Evolutionary conservation across 2,329 filamentous ascomycete species (phyloP).

Genomic region (Pseudogymnoascus pannorum): DNA sequence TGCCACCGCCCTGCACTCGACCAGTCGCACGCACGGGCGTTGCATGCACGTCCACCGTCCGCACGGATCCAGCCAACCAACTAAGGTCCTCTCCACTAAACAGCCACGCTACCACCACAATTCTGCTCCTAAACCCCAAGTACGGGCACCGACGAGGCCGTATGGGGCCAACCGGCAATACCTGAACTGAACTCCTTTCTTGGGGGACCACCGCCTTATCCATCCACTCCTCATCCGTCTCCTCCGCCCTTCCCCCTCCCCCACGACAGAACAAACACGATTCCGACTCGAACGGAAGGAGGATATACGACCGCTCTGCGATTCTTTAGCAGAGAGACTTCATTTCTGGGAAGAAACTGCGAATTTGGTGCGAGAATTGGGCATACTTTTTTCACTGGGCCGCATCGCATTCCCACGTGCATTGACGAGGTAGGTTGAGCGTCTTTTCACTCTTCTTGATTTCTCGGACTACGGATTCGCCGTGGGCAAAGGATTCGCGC

Average conservation of each 20-base stretch:
- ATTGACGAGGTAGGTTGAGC: background rate
- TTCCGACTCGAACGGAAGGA: background rate
- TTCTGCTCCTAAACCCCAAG: background rate
- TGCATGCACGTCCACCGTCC: background rate
- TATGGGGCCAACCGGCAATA: background rate
- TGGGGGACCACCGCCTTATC: background rate
- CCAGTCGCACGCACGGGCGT: constrained; percentile 6
- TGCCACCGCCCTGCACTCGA: background rate
- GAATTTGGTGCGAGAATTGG: background rate
- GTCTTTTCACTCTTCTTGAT: background rate
- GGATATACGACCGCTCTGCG: background rate
- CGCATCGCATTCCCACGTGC: constrained; percentile 1
- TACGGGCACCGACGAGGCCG: background rate
- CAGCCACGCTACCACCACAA: constrained; percentile 3
- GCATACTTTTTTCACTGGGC: background rate
- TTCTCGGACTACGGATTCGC: background rate
- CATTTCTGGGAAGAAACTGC: background rate
- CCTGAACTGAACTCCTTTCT: constrained; percentile 5
- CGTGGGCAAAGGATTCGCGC: background rate
- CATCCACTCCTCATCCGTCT: background rate
- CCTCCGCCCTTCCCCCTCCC: background rate
- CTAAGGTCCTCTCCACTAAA: background rate
- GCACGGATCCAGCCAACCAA: constrained; percentile 7
- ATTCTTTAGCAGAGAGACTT: background rate
- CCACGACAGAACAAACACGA: constrained; percentile 1